Conservation (phyloP, 768 basidiomycete species). For the Filobasidium floriforme region DNA sequence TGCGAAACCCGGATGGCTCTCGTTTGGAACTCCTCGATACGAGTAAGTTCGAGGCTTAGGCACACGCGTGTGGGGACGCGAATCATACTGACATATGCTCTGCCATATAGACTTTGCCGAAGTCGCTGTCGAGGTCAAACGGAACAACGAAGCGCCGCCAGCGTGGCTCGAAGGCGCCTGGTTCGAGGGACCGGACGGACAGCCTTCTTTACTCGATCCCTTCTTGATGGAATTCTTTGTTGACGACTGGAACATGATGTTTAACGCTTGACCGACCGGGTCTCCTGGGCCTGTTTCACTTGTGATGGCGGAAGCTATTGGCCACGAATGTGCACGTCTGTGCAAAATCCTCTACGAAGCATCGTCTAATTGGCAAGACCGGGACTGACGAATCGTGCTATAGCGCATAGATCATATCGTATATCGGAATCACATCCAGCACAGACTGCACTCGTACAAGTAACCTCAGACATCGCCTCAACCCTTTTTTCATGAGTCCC, state of each 20-base stretch:
- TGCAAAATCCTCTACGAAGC: too few relatives aligned
- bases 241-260: conserved; percentile 1
- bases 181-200: not conserved
- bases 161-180: not conserved
- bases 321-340: too few relatives aligned
- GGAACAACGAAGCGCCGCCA: not conserved
- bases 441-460: too few relatives aligned
- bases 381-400: too few relatives aligned
- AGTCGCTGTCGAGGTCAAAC: not conserved
- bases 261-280: not conserved
- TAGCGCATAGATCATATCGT: too few relatives aligned
- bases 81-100: not conserved
- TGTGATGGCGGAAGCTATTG: too few relatives aligned
- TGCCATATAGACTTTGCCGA: not conserved
- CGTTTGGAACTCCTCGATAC: not conserved
- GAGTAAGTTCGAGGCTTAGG: not conserved
- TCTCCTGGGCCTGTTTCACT: too few relatives aligned
- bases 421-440: too few relatives aligned
- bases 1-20: not conserved
- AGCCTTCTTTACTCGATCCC: not conserved
- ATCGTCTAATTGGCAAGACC: too few relatives aligned
- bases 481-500: too few relatives aligned
- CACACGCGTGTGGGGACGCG: too few relatives aligned
- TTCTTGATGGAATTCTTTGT: not conserved
- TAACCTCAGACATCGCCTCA: too few relatives aligned